Evolutionary conservation across 1,284 basidiomycete species (phyloP).

Genomic region (Trichosporon sp.): DNA sequence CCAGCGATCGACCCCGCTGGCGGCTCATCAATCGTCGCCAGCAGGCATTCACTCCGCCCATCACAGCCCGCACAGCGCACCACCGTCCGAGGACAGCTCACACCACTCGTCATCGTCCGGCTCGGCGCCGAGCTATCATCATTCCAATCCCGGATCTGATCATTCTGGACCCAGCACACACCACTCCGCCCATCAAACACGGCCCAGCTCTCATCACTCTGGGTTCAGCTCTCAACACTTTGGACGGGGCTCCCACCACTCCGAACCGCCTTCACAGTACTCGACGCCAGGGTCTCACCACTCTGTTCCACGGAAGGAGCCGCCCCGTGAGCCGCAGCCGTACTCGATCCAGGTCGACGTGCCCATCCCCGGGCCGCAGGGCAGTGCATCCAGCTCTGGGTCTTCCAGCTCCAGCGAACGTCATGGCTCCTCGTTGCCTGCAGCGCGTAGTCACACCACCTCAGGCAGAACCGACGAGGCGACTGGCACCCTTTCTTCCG

Average conservation of each 20-base stretch:
- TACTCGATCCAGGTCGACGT: background rate
- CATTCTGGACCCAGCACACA: background rate
- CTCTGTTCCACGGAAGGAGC: background rate
- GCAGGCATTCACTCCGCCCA: background rate
- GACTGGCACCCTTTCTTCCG: background rate
- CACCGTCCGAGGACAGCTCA: too few species aligned
- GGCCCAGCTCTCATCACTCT: background rate
- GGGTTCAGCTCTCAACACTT: background rate
- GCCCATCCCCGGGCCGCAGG: background rate
- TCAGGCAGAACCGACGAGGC: background rate
- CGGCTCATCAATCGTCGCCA: background rate
- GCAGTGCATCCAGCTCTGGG: background rate
- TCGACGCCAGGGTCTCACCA: background rate
- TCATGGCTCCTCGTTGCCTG: background rate
- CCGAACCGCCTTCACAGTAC: background rate
- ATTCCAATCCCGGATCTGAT: background rate
- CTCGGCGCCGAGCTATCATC: background rate
- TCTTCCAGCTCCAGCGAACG: background rate
- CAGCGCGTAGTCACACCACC: background rate
- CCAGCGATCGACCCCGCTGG: background rate
- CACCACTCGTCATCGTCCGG: too few species aligned
- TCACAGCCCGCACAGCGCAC: background rate
- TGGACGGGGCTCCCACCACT: background rate
- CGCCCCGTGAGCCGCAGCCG: background rate
- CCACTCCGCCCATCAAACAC: background rate